phyloP scores from a whole-genome alignment of 768 basidiomycete genomes.

The Chalciporus piperatus region DNA sequence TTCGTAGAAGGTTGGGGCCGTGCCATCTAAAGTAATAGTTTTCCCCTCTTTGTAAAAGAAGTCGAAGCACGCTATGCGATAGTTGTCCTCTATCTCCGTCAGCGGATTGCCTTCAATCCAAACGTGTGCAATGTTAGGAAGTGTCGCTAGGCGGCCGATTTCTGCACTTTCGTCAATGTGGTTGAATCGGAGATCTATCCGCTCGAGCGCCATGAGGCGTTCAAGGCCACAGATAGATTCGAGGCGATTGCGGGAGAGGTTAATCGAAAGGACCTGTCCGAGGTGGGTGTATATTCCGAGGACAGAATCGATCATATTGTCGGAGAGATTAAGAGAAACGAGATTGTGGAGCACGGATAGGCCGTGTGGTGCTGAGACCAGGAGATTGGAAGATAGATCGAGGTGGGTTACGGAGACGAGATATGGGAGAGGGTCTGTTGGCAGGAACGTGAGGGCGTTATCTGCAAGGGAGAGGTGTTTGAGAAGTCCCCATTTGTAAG shows the following conservation, averaged over 20 bases:
- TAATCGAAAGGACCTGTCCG: slow-evolving; percentile 72
- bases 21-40: slow-evolving; percentile 72
- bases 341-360: slow-evolving; percentile 75
- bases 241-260: slow-evolving; percentile 82
- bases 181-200: slow-evolving; percentile 81
- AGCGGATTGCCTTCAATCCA: slow-evolving; percentile 88
- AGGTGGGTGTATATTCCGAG: slow-evolving; percentile 82
- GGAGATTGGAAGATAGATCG: slow-evolving; percentile 87
- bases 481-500: slow-evolving; percentile 72
- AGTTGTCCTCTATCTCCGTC: slow-evolving; percentile 62
- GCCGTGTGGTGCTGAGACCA: slow-evolving; percentile 82
- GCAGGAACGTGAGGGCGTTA: slow-evolving; percentile 78
- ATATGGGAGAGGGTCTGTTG: slow-evolving; percentile 60
- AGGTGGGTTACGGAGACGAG: slow-evolving; percentile 77
- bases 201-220: slow-evolving; percentile 78
- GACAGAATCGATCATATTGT: slow-evolving; percentile 97
- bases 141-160: slow-evolving; percentile 72
- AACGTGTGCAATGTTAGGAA: slow-evolving; percentile 78
- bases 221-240: slow-evolving; percentile 96
- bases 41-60: slow-evolving; percentile 86
- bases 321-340: slow-evolving; percentile 87
- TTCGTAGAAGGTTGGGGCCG: slow-evolving; percentile 68
- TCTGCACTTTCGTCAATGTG: slow-evolving; percentile 80
- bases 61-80: slow-evolving; percentile 77
- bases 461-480: slow-evolving; percentile 75